phyloP scores from a whole-genome alignment of 768 basidiomycete genomes.

The Boletus tylopilopsis region DNA sequence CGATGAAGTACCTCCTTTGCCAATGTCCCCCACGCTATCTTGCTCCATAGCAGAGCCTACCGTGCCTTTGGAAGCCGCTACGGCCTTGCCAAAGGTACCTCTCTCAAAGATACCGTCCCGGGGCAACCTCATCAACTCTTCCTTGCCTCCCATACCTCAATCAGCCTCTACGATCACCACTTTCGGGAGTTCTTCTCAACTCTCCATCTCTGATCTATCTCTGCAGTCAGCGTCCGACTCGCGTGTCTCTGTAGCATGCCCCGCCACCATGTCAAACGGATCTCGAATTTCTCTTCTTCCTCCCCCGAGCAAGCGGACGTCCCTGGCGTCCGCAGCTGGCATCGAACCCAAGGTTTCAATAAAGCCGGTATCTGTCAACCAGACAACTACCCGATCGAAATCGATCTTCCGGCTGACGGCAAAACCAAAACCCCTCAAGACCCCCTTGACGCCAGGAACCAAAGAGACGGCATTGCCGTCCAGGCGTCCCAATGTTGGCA shows the following conservation, averaged over 20 bases:
- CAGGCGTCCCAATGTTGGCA: constrained; percentile 14
- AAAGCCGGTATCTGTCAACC: not conserved
- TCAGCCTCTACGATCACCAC: constrained; percentile 27
- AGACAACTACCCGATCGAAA: constrained; percentile 18
- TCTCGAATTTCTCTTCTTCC: constrained; percentile 26
- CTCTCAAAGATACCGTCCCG: constrained; percentile 25
- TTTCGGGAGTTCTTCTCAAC: constrained; percentile 19
- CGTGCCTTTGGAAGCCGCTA: not conserved
- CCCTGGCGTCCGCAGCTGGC: constrained; percentile 23
- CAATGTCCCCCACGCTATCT: constrained; percentile 21
- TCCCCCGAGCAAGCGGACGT: constrained; percentile 25
- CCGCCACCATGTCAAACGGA: not conserved
- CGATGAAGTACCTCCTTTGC: constrained; percentile 28
- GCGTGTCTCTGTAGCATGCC: constrained; percentile 11
- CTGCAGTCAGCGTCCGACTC: constrained; percentile 21
- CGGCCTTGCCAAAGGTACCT: constrained; percentile 2
- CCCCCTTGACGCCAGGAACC: constrained; percentile 2
- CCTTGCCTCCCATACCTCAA: constrained; percentile 28
- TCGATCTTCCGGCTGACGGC: constrained; percentile 29
- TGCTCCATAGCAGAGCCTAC: constrained; percentile 1
- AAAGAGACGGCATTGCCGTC: constrained; percentile 2
- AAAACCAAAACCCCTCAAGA: constrained; percentile 24
- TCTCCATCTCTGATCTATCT: constrained; percentile 16
- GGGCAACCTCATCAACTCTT: constrained; percentile 2
- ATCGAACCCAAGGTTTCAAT: constrained; percentile 15